phyloP scores from a whole-genome alignment of 768 basidiomycete genomes.

The Phaffia tasmanica region DNA sequence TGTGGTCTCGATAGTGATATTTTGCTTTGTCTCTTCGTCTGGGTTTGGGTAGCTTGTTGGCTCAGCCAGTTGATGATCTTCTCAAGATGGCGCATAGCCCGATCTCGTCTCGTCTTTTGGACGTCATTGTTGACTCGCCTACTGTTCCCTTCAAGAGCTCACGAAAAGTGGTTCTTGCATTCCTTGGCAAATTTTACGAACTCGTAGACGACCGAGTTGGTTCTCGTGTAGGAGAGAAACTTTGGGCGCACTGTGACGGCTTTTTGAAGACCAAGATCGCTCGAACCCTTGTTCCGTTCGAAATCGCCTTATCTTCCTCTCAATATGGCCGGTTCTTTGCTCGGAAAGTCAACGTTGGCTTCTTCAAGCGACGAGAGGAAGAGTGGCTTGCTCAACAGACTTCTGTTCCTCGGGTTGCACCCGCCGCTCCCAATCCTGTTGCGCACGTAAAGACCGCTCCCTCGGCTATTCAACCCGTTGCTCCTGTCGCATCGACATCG shows the following conservation, averaged over 20 bases:
- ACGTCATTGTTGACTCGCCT: slow-evolving; percentile 56
- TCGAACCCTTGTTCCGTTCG: slow-evolving; percentile 59
- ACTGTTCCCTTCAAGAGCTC: slow-evolving; percentile 43
- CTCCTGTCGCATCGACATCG: not conserved
- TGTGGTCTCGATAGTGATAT: not conserved
- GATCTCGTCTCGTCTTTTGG: slow-evolving; percentile 66
- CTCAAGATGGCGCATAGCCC: slow-evolving; percentile 53
- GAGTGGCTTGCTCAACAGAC: slow-evolving; percentile 70
- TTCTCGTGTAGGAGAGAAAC: slow-evolving; percentile 77
- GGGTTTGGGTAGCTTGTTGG: not conserved
- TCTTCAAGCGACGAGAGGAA: slow-evolving; percentile 65
- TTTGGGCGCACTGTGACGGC: slow-evolving; percentile 82
- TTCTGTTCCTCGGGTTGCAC: slow-evolving; percentile 14
- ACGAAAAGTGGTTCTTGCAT: slow-evolving; percentile 51
- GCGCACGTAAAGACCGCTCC: slow-evolving; percentile 1
- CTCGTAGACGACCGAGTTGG: slow-evolving; percentile 86
- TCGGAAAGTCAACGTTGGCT: slow-evolving; percentile 60
- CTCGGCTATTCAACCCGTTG: not conserved
- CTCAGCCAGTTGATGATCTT: slow-evolving; percentile 43
- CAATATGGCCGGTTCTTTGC: slow-evolving; percentile 82
- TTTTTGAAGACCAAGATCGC: slow-evolving; percentile 93
- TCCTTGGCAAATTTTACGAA: slow-evolving; percentile 63
- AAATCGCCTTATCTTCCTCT: slow-evolving; percentile 59
- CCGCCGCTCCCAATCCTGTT: slow-evolving; percentile 24
- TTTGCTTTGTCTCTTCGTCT: not conserved